Conservation (phyloP, 495 filamentous ascomycete species). For the Oidiodendron maius region DNA sequence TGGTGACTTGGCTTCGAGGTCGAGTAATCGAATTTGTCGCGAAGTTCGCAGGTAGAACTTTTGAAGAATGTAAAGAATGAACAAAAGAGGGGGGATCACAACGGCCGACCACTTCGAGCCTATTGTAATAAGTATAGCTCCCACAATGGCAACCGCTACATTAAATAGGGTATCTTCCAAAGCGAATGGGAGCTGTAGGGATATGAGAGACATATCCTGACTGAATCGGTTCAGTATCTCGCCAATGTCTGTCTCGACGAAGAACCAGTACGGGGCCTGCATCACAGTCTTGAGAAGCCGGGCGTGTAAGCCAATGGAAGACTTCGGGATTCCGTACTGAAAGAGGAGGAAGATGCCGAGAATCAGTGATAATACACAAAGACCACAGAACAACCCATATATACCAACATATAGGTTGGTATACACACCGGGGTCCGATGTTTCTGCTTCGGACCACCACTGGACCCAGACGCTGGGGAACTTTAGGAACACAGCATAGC, state of each 20-base stretch:
- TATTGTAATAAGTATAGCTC: not conserved
- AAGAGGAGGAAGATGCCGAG: too few species aligned
- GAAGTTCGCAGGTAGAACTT: too few species aligned
- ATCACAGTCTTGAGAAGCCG: constrained; percentile 12
- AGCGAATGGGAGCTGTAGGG: constrained; percentile 2
- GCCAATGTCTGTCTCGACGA: constrained; percentile 21
- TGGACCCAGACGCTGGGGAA: constrained; percentile 21
- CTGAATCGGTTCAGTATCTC: constrained; percentile 24
- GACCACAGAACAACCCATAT: too few species aligned
- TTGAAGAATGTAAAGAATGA: constrained; percentile 46
- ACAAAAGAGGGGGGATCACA: constrained; percentile 47
- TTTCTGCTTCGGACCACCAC: constrained; percentile 22
- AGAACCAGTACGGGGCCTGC: constrained; percentile 23
- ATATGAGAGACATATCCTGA: constrained; percentile 16
- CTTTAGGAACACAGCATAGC: not conserved
- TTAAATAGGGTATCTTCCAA: not conserved
- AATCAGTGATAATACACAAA: too few species aligned
- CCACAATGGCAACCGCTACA: constrained; percentile 3
- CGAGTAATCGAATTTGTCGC: constrained; percentile 52
- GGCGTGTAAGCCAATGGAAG: constrained; percentile 1
- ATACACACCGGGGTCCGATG: constrained; percentile 13
- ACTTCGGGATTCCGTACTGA: too few species aligned
- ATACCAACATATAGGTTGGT: constrained; percentile 20
- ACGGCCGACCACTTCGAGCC: not conserved
- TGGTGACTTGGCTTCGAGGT: constrained; percentile 52